Percentiles rank a stretch among this genome's conserved stretches.
Evolutionary conservation across 257 asterid genomes (phyloP).

Genomic region (Nicotiana noctiflora): DNA sequence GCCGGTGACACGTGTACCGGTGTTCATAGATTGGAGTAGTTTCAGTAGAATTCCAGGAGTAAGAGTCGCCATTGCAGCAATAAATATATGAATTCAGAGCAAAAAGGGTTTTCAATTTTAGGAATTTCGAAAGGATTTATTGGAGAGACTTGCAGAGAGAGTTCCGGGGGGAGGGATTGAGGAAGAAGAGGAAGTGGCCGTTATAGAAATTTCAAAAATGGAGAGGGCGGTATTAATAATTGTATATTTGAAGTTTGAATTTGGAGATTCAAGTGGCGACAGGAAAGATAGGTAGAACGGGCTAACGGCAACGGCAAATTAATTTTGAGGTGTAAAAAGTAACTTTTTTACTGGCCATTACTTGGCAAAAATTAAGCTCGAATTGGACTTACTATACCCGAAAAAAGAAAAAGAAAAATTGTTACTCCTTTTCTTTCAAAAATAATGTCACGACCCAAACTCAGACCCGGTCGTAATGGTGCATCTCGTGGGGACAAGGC

Average conservation of each 20-base stretch:
- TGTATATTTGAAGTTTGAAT: background rate
- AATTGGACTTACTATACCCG: too few species aligned
- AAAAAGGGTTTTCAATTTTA: too few species aligned
- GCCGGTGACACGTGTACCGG: slow-evolving; percentile 70
- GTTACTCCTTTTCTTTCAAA: too few species aligned
- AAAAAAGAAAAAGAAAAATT: too few species aligned
- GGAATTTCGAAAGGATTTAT: too few species aligned
- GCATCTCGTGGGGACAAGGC: too few species aligned
- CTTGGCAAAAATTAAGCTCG: too few species aligned
- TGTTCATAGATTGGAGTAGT: slow-evolving; percentile 85
- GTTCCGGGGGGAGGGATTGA: background rate
- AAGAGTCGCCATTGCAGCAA: slow-evolving; percentile 51
- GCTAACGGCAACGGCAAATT: background rate
- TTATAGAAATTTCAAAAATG: slow-evolving; percentile 3
- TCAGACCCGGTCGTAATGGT: too few species aligned
- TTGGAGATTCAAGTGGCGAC: background rate
- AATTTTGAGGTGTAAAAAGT: too few species aligned
- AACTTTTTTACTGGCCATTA: too few species aligned
- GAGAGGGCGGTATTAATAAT: background rate
- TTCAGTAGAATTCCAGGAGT: slow-evolving; percentile 88
- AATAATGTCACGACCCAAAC: too few species aligned
- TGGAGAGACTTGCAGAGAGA: background rate
- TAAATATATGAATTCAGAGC: too few species aligned
- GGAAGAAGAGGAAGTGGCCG: background rate
- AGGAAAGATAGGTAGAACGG: background rate